phyloP scores from a whole-genome alignment of 202 grass and related monocot species.

The Carex arenaria region DNA sequence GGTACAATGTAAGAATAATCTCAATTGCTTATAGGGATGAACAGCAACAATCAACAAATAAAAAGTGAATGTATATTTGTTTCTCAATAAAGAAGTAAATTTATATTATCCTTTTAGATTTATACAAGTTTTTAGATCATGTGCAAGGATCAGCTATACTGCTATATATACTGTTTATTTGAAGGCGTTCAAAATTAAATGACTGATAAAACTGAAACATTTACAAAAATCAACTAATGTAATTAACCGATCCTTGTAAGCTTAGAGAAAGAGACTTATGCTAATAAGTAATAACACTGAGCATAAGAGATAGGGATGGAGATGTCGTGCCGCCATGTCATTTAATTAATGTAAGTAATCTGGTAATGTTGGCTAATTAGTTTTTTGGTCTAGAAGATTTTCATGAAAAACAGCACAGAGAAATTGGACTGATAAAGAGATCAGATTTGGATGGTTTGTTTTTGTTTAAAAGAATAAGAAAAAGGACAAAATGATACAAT shows the following conservation, averaged over 20 bases:
- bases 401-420: not conserved
- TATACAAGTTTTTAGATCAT: not conserved
- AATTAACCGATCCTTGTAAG: not conserved
- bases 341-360: not conserved
- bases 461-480: not conserved
- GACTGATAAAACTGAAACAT: not conserved
- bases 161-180: not conserved
- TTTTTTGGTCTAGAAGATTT: not conserved
- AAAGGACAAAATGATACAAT: not conserved
- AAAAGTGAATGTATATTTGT: not conserved
- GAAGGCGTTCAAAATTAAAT: not conserved
- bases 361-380: not conserved
- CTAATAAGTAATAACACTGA: not conserved
- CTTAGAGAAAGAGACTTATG: not conserved
- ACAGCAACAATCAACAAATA: not conserved
- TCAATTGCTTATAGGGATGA: not conserved
- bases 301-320: not conserved
- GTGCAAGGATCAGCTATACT: not conserved
- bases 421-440: not conserved
- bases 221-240: not conserved
- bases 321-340: too few relatives aligned
- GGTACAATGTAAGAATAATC: not conserved
- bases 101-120: not conserved
- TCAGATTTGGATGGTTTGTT: conserved; percentile 11
- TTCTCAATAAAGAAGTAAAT: not conserved